A percentile compares a stretch with the other conserved stretches of the same genome.
phyloP scores from a whole-genome alignment of 805 yeast genomes.

The Tetrapisispora nanseiensis region DNA sequence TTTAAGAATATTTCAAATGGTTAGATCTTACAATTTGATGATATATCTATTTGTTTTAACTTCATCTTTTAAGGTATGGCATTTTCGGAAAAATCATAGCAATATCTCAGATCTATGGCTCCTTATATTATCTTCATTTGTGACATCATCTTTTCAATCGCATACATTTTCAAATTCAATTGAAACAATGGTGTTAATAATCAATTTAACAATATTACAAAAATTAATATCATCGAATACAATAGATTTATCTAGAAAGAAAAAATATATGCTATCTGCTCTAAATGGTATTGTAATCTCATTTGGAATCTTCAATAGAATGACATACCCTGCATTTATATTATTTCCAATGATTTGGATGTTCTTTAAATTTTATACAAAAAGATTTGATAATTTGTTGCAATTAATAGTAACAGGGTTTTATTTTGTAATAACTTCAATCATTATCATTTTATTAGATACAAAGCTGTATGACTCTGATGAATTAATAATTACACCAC shows the following conservation, averaged over 20 bases:
- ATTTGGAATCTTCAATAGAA: slow-evolving; percentile 73
- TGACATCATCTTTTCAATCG: slow-evolving; percentile 69
- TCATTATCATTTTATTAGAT: slow-evolving; percentile 41
- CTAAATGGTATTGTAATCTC: slow-evolving; percentile 41
- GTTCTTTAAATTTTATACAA: slow-evolving; percentile 32
- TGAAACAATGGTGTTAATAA: slow-evolving; percentile 45
- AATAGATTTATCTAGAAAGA: neutral
- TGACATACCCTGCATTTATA: slow-evolving; percentile 73
- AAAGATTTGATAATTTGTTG: slow-evolving; percentile 21
- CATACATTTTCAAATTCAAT: slow-evolving; percentile 85
- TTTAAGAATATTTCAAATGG: slow-evolving; percentile 40
- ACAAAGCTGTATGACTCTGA: slow-evolving; percentile 34
- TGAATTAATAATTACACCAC: slow-evolving; percentile 48
- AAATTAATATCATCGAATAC: neutral
- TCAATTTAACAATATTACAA: slow-evolving; percentile 34
- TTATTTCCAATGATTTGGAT: slow-evolving; percentile 48
- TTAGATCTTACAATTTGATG: slow-evolving; percentile 40
- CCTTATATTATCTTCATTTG: slow-evolving; percentile 47
- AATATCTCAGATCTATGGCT: slow-evolving; percentile 8
- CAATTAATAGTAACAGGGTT: slow-evolving; percentile 25
- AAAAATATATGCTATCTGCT: slow-evolving; percentile 11
- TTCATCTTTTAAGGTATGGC: neutral
- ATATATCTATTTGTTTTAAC: slow-evolving; percentile 14
- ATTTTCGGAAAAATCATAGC: slow-evolving; percentile 12
- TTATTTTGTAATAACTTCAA: slow-evolving; percentile 32